Evolutionary conservation across 225 moss, liverwort and hornwort species (phyloP).

Genomic region (Polytrichum commune): DNA sequence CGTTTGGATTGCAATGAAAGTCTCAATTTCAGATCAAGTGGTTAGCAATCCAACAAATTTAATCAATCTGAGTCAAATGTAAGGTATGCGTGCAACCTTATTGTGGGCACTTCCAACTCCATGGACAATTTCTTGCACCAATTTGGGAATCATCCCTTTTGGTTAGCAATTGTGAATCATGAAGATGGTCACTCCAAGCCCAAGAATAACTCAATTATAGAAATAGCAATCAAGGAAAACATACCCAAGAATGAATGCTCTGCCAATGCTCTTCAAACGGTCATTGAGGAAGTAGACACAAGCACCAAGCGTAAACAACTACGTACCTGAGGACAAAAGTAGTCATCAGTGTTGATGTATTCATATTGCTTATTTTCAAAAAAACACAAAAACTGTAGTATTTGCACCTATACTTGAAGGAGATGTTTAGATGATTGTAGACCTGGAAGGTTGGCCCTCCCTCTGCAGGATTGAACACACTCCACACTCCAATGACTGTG

Average conservation of each 20-base stretch:
- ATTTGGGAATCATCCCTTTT: too few species aligned
- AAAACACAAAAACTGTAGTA: not conserved
- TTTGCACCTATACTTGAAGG: not conserved
- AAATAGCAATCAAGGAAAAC: not conserved
- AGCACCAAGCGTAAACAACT: constrained; percentile 83
- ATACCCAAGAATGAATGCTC: constrained; percentile 66
- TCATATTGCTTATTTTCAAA: not conserved
- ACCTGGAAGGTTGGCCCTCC: constrained; percentile 96
- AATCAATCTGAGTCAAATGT: too few species aligned
- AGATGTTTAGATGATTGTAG: not conserved
- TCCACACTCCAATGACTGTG: constrained; percentile 78
- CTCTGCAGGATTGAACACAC: constrained; percentile 83
- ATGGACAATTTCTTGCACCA: too few species aligned
- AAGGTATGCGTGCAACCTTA: too few species aligned
- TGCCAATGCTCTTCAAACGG: constrained; percentile 66
- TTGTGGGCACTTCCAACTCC: too few species aligned
- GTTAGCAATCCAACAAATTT: too few species aligned
- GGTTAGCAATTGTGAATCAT: too few species aligned
- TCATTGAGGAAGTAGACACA: constrained; percentile 90
- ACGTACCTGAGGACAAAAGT: constrained; percentile 45
- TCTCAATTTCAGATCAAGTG: too few species aligned
- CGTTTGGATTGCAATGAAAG: too few species aligned
- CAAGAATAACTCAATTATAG: not conserved
- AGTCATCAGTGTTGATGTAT: not conserved
- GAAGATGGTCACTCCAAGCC: too few species aligned